These are phyloP conservation scores for Sindora glabra DNA, from an alignment of 306 rosid genomes.

Conservation along the genomic window DNA sequence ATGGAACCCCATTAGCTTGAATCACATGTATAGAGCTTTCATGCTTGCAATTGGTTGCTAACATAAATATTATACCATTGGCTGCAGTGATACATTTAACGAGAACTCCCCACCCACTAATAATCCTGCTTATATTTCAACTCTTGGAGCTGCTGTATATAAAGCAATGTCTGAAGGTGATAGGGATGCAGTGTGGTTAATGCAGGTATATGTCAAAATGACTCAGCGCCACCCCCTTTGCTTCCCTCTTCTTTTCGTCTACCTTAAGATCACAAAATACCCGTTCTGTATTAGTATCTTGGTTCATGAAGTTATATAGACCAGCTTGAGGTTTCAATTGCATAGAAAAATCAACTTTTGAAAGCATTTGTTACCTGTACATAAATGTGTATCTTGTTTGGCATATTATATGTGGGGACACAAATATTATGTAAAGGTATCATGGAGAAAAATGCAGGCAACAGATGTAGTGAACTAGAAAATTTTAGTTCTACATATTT, in stretches of 20 bases:
- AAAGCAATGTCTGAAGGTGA: constrained; percentile 82
- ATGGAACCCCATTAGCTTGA: background rate
- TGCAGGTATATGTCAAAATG: constrained; percentile 77
- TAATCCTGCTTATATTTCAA: constrained; percentile 65
- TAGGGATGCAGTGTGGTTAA: constrained; percentile 94
- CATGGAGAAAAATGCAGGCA: background rate
- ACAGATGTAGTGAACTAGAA: background rate
- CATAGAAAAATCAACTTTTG: background rate
- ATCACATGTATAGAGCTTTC: background rate
- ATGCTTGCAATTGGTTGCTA: constrained; percentile 12
- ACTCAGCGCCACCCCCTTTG: constrained; percentile 3
- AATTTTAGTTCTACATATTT: background rate
- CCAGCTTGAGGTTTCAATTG: background rate
- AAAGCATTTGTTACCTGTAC: background rate
- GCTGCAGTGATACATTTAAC: constrained; percentile 89
- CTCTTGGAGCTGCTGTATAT: constrained; percentile 87
- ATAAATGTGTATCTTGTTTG: background rate
- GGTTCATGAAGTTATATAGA: background rate
- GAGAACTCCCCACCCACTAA: constrained; percentile 86
- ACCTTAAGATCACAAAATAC: background rate
- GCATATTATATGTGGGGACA: background rate
- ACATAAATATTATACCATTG: constrained; percentile 7
- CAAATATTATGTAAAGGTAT: no score
- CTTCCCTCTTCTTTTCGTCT: background rate
- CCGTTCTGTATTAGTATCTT: background rate